Percentiles rank a stretch among this genome's conserved stretches.
Evolutionary conservation across 805 yeast genomes (phyloP).

Genomic region (Ogataea haglerorum): DNA sequence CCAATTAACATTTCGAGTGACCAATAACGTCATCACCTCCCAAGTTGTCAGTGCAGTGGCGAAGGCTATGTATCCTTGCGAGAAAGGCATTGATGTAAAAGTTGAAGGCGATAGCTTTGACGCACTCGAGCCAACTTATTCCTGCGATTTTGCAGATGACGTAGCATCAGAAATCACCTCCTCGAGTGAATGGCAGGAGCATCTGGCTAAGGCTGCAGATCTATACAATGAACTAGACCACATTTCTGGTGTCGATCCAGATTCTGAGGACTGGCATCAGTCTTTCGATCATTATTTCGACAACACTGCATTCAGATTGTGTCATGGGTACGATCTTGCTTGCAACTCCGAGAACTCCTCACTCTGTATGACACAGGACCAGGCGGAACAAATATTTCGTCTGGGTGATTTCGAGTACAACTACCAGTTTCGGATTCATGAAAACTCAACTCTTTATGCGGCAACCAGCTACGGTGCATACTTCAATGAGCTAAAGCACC

Average conservation of each 20-base stretch:
- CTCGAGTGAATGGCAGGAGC: slow-evolving; percentile 36
- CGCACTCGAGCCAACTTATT: slow-evolving; percentile 36
- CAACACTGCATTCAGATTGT: slow-evolving; percentile 38
- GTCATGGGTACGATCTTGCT: slow-evolving; percentile 36
- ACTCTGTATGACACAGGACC: slow-evolving; percentile 28
- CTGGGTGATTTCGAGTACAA: slow-evolving; percentile 45
- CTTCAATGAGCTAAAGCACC: slow-evolving; percentile 34
- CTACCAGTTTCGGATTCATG: slow-evolving; percentile 34
- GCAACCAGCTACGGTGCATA: slow-evolving; percentile 36
- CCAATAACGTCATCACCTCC: slow-evolving; percentile 39
- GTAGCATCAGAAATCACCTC: slow-evolving; percentile 26
- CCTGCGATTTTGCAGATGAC: slow-evolving; percentile 33
- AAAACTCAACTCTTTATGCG: slow-evolving; percentile 35
- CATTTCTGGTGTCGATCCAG: slow-evolving; percentile 26
- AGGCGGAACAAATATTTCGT: slow-evolving; percentile 39
- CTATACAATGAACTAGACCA: slow-evolving; percentile 30
- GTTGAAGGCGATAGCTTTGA: slow-evolving; percentile 32
- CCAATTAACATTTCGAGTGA: slow-evolving; percentile 33
- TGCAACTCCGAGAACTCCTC: slow-evolving; percentile 21
- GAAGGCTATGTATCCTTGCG: slow-evolving; percentile 37
- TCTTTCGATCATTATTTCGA: slow-evolving; percentile 41
- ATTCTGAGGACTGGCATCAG: slow-evolving; percentile 23
- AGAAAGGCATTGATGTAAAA: slow-evolving; percentile 29
- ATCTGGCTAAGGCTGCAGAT: slow-evolving; percentile 30
- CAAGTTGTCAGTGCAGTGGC: slow-evolving; percentile 38